Percentiles rank a stretch among this genome's conserved stretches.
phyloP scores from a whole-genome alignment of 352 stramenopile genomes.

The Phytophthora pini region DNA sequence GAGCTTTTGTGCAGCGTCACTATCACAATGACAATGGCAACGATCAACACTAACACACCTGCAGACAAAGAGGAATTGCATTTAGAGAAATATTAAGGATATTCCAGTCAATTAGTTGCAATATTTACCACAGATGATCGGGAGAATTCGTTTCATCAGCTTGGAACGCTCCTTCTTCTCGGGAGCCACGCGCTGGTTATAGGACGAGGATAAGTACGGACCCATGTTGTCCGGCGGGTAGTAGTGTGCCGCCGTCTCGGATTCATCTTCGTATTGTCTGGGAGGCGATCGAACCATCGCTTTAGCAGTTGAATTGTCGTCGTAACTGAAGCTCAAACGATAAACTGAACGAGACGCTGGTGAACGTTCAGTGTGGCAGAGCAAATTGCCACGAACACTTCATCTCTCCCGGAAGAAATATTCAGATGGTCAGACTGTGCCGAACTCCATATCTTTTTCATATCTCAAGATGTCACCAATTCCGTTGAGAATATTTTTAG shows the following conservation, averaged over 20 bases:
- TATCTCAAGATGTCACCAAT: too few relatives aligned
- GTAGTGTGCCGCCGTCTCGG: conserved; percentile 33
- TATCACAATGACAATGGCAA: conserved; percentile 47
- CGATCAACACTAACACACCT: conserved; percentile 39
- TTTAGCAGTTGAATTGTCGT: neutral
- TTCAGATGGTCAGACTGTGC: neutral
- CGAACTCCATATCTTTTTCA: too few relatives aligned
- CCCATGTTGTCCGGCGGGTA: conserved; percentile 40
- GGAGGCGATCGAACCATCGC: conserved; percentile 30
- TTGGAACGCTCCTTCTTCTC: conserved; percentile 33
- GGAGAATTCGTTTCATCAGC: conserved; percentile 23
- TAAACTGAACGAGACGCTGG: conserved; percentile 34
- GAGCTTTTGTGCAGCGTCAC: conserved; percentile 41
- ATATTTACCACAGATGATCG: conserved; percentile 33
- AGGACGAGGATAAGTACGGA: conserved; percentile 34
- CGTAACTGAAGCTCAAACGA: conserved; percentile 22
- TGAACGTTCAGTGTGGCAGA: conserved; percentile 22
- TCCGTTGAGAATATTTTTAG: neutral
- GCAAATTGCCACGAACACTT: conserved; percentile 10
- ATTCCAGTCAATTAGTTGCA: neutral
- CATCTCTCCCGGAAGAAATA: conserved; percentile 1
- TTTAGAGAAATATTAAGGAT: neutral
- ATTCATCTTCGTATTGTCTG: conserved; percentile 30
- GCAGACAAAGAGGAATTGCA: neutral
- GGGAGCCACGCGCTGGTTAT: conserved; percentile 28